Evolutionary conservation across 2,329 filamentous ascomycete genomes (phyloP).

Genomic region (Pyrenochaeta sp.): DNA sequence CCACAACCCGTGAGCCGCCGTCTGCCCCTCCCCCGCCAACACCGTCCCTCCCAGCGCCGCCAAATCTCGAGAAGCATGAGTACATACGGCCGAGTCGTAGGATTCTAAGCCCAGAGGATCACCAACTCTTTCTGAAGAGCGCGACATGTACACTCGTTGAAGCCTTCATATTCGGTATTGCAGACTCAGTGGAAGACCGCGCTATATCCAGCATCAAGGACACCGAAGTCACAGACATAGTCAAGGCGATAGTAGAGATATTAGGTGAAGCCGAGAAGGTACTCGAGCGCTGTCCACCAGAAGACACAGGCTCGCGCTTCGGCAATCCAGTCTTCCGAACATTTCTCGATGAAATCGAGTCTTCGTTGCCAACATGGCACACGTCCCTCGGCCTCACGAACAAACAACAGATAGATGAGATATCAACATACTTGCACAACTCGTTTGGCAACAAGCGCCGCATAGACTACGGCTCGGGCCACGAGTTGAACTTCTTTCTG

Average conservation of each 20-base stretch:
- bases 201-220: conserved; percentile 69
- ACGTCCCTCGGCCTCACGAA: conserved; percentile 63
- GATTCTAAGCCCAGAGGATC: conserved; percentile 83
- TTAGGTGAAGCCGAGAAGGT: conserved; percentile 74
- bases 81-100: conserved; percentile 77
- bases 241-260: conserved; percentile 72
- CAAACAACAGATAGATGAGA: conserved; percentile 69
- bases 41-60: conserved; percentile 74
- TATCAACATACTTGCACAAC: conserved; percentile 80
- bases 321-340: conserved; percentile 91
- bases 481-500: conserved; percentile 96
- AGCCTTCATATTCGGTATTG: conserved; percentile 85
- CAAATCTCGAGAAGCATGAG: conserved; percentile 65
- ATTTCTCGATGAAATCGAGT: conserved; percentile 73
- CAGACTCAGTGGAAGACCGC: conserved; percentile 78
- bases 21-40: conserved; percentile 74
- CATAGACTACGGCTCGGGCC: conserved; percentile 96
- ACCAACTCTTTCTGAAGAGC: conserved; percentile 81
- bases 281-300: conserved; percentile 74
- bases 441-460: conserved; percentile 81
- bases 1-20: conserved; percentile 28
- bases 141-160: conserved; percentile 78
- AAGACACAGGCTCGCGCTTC: conserved; percentile 91
- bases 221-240: conserved; percentile 66
- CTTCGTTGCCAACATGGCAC: conserved; percentile 68